Evolutionary conservation across 768 basidiomycete genomes (phyloP), one percentile per base, ranked within the genome.

Genomic region (Boletus insuetus): DNA sequence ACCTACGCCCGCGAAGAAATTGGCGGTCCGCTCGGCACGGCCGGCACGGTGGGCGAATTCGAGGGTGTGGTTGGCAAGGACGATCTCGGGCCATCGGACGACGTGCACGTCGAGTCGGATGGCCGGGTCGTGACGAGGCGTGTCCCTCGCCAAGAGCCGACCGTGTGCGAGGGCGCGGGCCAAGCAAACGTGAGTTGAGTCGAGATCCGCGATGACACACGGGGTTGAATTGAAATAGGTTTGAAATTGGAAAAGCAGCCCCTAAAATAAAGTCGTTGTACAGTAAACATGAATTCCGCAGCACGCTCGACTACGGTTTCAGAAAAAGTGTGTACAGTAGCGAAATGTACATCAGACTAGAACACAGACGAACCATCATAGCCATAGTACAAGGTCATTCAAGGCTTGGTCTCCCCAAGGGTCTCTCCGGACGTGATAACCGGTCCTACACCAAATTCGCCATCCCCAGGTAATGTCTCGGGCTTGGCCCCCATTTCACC

Each of bases 21-120:
- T 5, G 38, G 44, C 16, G 70, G 70, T 0, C 72, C 70, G 0
- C 59, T 71, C 3, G 59, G 72, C 1, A 53, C 46, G 26, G 68
- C 66, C 0, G 53, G 68, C n/a, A n/a, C n/a, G n/a, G 59, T 69
- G 10, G 69, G 68, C 20, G 70, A 71, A 17, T 65, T 70, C 11
- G 70, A 71, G 24, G 68, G 66, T 0, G 53, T 72, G 1, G 62
- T 68, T 5, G 69, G 71, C 7, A 62, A 58, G 4, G 65, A 62
- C 29, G 70, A 72, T 48, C 61, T 66, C 16, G 70, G 69, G 6
- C 60, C 62, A 12, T 29, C 29, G 4, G 70, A 71, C 35, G 45
- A 57, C 9, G 38, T 24, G 0, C 62, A 64, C 6, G 49, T 63
- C 51, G 71, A 69, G 17, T 19, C 67, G 0, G 37, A 69, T 5